Conservation (phyloP, 768 basidiomycete genomes). For the Naganishia randhawae region DNA sequence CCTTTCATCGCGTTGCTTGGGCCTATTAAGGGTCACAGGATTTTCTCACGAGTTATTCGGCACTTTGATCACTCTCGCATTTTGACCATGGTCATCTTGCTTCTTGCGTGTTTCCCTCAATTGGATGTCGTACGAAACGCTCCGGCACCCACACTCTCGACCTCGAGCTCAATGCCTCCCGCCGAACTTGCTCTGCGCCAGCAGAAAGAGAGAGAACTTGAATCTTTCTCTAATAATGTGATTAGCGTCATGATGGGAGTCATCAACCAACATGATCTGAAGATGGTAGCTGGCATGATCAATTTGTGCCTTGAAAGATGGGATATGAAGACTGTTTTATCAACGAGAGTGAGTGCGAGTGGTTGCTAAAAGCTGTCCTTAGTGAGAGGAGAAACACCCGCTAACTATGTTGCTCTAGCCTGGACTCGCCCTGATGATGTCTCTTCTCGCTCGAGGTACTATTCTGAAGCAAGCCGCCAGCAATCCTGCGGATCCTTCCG, state of each 20-base stretch:
- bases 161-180: slow-evolving; percentile 55
- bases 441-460: slow-evolving; percentile 89
- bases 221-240: slow-evolving; percentile 78
- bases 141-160: slow-evolving; percentile 55
- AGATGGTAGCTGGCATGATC: slow-evolving; percentile 79
- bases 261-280: slow-evolving; percentile 71
- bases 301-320: slow-evolving; percentile 76
- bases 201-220: slow-evolving; percentile 74
- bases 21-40: slow-evolving; percentile 85
- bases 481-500: slow-evolving; percentile 54
- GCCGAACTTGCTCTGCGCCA: slow-evolving; percentile 41
- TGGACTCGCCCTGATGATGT: slow-evolving; percentile 81
- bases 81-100: slow-evolving; percentile 80
- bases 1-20: slow-evolving; percentile 89
- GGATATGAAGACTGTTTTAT: slow-evolving; percentile 67
- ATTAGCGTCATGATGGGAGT: slow-evolving; percentile 81
- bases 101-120: slow-evolving; percentile 90
- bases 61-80: slow-evolving; percentile 73
- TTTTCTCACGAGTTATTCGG: slow-evolving; percentile 81
- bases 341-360: slow-evolving; percentile 65
- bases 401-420: slow-evolving; percentile 58
- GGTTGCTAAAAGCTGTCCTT: no score
- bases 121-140: slow-evolving; percentile 84
- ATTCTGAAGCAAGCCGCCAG: slow-evolving; percentile 56
- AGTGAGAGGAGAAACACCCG: neutral